A percentile compares a stretch with the other conserved stretches of the same genome.
Evolutionary conservation across 306 rosid genomes (phyloP).

Genomic region (Aeschynomene evenia): DNA sequence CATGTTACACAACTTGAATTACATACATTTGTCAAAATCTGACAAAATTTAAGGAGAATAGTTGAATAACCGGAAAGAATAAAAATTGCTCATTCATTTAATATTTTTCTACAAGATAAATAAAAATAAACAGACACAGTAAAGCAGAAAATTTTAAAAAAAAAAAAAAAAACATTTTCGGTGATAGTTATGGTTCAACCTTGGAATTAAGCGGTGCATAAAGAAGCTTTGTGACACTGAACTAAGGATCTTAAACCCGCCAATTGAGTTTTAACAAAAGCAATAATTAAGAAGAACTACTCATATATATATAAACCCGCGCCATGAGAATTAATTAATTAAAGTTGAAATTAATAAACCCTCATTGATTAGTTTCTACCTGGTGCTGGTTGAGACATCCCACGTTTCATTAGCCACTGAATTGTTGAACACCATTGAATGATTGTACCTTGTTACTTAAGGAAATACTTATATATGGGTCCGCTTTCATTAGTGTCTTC

Average conservation of each 20-base stretch:
- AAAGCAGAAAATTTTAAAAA: neutral
- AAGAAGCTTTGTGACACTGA: neutral
- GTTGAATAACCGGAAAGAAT: neutral
- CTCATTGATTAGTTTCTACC: constrained; percentile 18
- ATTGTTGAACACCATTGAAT: constrained; percentile 5
- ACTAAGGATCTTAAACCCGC: neutral
- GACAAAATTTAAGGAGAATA: neutral
- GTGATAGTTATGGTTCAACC: neutral
- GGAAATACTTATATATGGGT: constrained; percentile 27
- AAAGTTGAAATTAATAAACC: neutral
- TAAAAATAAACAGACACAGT: neutral
- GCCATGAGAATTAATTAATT: too few species aligned
- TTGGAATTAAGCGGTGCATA: neutral
- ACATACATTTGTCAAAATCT: neutral
- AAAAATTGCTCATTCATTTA: too few species aligned
- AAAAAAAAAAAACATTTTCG: neutral
- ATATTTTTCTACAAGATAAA: neutral
- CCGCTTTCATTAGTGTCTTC: constrained; percentile 13
- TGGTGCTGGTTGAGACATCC: constrained; percentile 31
- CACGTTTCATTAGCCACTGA: constrained; percentile 27
- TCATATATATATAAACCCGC: neutral
- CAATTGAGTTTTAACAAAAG: neutral
- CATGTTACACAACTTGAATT: neutral
- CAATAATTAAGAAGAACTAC: too few species aligned
- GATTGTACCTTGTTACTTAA: constrained; percentile 26